These are phyloP conservation scores for Phaeosphaeriaceae sp. DNA, from an alignment of 2,329 filamentous ascomycete species.

Conservation along the genomic window DNA sequence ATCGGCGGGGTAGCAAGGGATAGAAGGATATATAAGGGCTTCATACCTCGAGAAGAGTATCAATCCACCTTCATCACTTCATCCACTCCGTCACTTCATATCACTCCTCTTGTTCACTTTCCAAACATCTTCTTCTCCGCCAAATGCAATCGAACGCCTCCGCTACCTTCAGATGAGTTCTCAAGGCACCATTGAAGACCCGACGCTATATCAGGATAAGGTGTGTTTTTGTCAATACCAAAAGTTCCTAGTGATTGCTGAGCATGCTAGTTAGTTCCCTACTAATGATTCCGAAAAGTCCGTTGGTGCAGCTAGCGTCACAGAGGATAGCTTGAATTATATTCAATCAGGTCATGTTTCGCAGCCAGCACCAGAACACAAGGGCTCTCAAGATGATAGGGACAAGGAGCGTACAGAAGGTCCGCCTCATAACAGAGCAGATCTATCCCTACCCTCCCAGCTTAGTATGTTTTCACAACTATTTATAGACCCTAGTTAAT, in stretches of 20 bases:
- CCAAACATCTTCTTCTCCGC: slow-evolving; percentile 1
- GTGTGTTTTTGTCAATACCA: background rate
- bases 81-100: background rate
- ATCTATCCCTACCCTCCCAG: background rate
- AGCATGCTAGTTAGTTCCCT: background rate
- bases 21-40: slow-evolving; percentile 5
- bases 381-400: background rate
- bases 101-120: slow-evolving; percentile 5
- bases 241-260: background rate
- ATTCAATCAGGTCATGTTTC: background rate
- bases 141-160: slow-evolving; percentile 5
- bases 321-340: background rate
- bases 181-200: background rate
- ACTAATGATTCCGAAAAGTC: background rate
- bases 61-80: too few species aligned
- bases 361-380: background rate
- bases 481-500: background rate
- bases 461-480: background rate
- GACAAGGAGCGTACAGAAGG: background rate
- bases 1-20: background rate
- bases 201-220: background rate
- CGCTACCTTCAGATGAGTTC: slow-evolving; percentile 1
- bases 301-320: background rate
- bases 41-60: slow-evolving; percentile 6
- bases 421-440: background rate